A percentile compares a stretch with the other conserved stretches of the same genome.
phyloP scores from a whole-genome alignment of 345 rosid species.

The Trapa bicornis region DNA sequence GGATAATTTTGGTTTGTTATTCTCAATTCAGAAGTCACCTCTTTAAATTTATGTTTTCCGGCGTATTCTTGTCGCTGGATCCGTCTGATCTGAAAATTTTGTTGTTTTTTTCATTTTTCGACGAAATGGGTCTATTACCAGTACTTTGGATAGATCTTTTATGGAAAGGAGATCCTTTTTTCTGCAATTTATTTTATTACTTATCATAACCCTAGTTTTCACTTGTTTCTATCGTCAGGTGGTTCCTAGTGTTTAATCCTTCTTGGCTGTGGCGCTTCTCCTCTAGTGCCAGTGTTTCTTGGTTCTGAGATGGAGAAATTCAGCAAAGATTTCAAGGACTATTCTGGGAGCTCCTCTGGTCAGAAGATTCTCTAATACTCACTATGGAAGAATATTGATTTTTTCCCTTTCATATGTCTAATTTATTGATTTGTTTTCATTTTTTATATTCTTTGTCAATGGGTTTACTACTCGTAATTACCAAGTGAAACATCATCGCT shows the following conservation, averaged over 20 bases:
- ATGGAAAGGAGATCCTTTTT: no score
- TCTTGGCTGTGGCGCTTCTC: conserved; percentile 2
- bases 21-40: not conserved
- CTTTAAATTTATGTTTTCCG: not conserved
- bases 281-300: conserved; percentile 7
- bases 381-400: not conserved
- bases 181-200: no score
- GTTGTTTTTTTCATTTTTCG: not conserved
- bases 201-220: not conserved
- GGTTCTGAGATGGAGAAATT: conserved; percentile 54
- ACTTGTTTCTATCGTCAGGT: not conserved
- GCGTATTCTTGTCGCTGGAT: not conserved
- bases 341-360: conserved; percentile 40
- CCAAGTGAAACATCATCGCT: not conserved
- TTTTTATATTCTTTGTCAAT: not conserved
- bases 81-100: not conserved
- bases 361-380: conserved; percentile 1
- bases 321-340: conserved; percentile 30
- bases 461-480: no score
- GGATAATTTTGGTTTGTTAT: not conserved
- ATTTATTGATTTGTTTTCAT: not conserved
- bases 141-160: not conserved
- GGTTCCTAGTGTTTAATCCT: not conserved
- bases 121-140: not conserved
- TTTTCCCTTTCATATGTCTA: not conserved